A percentile compares a stretch with the other conserved stretches of the same genome.
phyloP scores from a whole-genome alignment of 352 stramenopile genomes.

The Globisporangium orthogonon region DNA sequence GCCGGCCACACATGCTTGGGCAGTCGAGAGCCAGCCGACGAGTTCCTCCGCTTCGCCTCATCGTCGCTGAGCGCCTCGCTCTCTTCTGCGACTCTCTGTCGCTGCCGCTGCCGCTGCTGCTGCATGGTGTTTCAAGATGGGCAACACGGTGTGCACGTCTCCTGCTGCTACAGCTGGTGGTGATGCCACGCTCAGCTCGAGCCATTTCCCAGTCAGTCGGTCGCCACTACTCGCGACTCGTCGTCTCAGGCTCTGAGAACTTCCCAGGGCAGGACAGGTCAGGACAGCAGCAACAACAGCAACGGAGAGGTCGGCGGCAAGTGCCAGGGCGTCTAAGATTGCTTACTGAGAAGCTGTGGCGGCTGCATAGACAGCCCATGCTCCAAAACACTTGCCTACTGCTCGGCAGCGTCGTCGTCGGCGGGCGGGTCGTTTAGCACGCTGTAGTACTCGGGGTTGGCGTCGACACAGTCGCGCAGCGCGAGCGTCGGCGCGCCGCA shows the following conservation, averaged over 20 bases:
- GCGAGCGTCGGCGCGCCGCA: slow-evolving; percentile 70
- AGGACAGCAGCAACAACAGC: too few species aligned
- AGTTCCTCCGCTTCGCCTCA: slow-evolving; percentile 2
- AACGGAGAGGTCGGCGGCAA: too few species aligned
- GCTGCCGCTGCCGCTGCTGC: slow-evolving; percentile 1
- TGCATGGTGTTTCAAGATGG: neutral
- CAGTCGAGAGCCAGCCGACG: neutral
- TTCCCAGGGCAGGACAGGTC: too few species aligned
- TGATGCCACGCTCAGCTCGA: neutral
- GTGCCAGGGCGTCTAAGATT: neutral
- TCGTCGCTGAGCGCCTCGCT: slow-evolving; percentile 10
- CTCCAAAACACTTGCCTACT: slow-evolving; percentile 5
- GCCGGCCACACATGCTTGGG: slow-evolving; percentile 1
- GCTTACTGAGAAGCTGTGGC: neutral
- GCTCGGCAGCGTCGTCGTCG: slow-evolving; percentile 22
- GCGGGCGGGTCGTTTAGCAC: slow-evolving; percentile 58
- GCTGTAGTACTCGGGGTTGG: slow-evolving; percentile 86
- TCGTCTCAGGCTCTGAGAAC: neutral
- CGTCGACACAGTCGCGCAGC: slow-evolving; percentile 81
- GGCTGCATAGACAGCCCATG: neutral
- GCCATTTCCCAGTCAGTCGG: neutral
- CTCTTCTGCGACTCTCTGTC: neutral
- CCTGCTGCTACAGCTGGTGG: neutral
- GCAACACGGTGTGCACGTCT: neutral
- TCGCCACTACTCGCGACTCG: neutral